A percentile compares a stretch with the other conserved stretches of the same genome.
These are phyloP conservation scores for Mycena polygramma DNA, from an alignment of 768 basidiomycete species.

Conservation along the genomic window DNA sequence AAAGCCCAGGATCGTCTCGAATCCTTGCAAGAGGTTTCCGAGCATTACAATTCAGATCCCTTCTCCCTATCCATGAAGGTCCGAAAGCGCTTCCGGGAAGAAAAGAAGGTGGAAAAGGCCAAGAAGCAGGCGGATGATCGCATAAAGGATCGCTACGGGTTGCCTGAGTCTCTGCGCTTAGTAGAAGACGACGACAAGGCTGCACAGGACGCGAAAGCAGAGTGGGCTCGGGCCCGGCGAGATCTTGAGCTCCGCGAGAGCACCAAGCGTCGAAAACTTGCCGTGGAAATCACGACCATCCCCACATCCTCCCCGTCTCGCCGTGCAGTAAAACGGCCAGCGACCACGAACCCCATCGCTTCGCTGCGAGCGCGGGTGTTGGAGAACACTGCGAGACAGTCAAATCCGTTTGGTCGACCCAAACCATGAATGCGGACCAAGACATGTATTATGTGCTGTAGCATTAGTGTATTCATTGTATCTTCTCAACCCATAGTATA, in stretches of 20 bases:
- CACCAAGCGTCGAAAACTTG: conserved; percentile 63
- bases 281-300: conserved; percentile 41
- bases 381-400: conserved; percentile 64
- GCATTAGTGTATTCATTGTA: conserved; percentile 21
- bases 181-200: conserved; percentile 74
- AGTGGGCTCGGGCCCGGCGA: conserved; percentile 69
- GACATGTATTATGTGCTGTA: conserved; percentile 15
- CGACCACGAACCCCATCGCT: conserved; percentile 47
- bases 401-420: conserved; percentile 41
- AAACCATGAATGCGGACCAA: background rate
- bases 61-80: conserved; percentile 82
- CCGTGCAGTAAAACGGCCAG: conserved; percentile 22
- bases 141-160: conserved; percentile 81
- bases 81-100: conserved; percentile 86
- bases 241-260: conserved; percentile 59
- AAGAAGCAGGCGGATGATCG: conserved; percentile 78
- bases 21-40: conserved; percentile 80
- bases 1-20: conserved; percentile 87
- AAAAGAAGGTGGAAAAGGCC: conserved; percentile 83
- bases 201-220: conserved; percentile 70
- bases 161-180: conserved; percentile 77
- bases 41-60: conserved; percentile 88
- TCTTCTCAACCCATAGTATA: conserved; percentile 21
- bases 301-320: conserved; percentile 31
- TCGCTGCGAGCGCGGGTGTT: conserved; percentile 69